Conservation (phyloP, 2,329 filamentous ascomycete genomes). For the Venturia carpophila region DNA sequence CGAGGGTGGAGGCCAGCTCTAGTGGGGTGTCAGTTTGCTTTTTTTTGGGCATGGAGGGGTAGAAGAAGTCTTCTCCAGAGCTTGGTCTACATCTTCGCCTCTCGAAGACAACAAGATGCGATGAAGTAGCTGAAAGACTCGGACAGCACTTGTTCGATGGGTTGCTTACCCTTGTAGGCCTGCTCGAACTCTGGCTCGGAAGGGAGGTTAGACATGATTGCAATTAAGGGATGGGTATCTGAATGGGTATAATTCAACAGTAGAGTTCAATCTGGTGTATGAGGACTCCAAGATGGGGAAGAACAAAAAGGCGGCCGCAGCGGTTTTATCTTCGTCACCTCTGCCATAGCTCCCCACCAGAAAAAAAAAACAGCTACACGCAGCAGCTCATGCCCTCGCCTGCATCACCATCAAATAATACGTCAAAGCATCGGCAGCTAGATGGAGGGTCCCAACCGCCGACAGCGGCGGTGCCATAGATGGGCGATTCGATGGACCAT, state of each 20-base stretch:
- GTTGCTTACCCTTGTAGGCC: constrained; percentile 76
- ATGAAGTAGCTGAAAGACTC: background rate
- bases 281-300: background rate
- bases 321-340: constrained; percentile 9
- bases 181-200: constrained; percentile 97
- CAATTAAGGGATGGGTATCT: background rate
- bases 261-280: background rate
- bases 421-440: constrained; percentile 10
- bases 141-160: background rate
- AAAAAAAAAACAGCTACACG: constrained; percentile 4
- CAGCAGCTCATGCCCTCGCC: constrained; percentile 1
- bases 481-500: background rate
- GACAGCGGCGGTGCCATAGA: constrained; percentile 2
- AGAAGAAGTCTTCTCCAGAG: constrained; percentile 9
- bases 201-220: constrained; percentile 69
- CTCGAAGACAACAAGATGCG: background rate
- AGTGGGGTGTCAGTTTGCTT: constrained; percentile 19
- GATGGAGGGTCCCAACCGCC: background rate
- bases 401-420: background rate
- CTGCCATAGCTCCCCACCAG: constrained; percentile 6
- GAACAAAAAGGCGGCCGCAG: background rate
- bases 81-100: background rate
- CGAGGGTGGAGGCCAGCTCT: constrained; percentile 93
- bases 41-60: background rate
- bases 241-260: background rate